Base-by-base conservation (phyloP, 768 basidiomycete species). In the Tephrocybe sp. region DNA sequence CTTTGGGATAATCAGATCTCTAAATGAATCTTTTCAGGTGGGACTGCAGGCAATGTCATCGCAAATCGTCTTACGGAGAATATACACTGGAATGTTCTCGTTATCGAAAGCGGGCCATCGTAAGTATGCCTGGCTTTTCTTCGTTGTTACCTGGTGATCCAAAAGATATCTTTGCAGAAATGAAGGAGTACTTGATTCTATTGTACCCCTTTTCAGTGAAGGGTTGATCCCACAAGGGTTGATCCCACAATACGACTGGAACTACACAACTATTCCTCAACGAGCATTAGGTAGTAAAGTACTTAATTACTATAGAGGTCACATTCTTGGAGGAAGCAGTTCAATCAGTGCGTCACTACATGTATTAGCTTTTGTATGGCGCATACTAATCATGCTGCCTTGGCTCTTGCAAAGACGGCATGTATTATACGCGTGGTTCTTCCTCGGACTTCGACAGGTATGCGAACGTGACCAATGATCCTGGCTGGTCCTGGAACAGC, bases 281-380 rank as follows among this genome's bases (percentile, higher is more conserved):
- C 8, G 19, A 30, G 42, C 42, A 0, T 32, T 44, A 9, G 31
- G 42, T 22, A 30, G 30, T 3, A 6, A 11, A 27, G 47, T 52
- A 2, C 50, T 66, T 5, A 11, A 37, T 13, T 68, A 62, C 38
- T 51, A 60, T 6, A 54, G 69, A 24, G 70, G 66, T 1, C 59
- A 56, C 41, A 49, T 70, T 25, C 58, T 72, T 0, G 70, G 70
- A 1, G 69, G 67, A 15, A 58, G 57, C n/a, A 64, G 60, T 18
- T 62, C 63, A n/a, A 61, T 64, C 32, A 69, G 68, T 67, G 28
- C 50, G 61, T 56, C n/a, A n/a, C n/a, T n/a, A n/a, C n/a, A n/a
- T n/a, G n/a, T n/a, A n/a, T n/a, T n/a, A n/a, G n/a, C n/a, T n/a
- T n/a, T n/a, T n/a, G n/a, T n/a, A n/a, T n/a, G n/a, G n/a, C n/a